These are phyloP conservation scores for Arabidopsis arenosa DNA, from an alignment of 345 rosid species.

Conservation along the genomic window DNA sequence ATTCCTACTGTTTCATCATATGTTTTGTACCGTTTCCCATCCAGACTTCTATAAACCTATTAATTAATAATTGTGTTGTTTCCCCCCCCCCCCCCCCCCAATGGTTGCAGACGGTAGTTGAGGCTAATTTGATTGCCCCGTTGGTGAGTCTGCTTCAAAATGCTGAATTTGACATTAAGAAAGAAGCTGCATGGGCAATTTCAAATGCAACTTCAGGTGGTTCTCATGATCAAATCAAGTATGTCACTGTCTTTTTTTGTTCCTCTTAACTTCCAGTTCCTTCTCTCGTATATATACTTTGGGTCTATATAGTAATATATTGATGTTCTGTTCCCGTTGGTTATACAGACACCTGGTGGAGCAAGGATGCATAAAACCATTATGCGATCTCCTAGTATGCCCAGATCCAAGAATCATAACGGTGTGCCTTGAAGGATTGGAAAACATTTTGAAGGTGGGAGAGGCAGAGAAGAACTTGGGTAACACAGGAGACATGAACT, in stretches of 20 bases:
- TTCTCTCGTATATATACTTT: not conserved
- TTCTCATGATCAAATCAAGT: conserved; percentile 86
- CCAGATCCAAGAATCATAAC: conserved; percentile 86
- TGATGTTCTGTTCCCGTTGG: not conserved
- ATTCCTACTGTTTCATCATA: conserved; percentile 18
- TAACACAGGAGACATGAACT: conserved; percentile 58
- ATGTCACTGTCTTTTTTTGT: conserved; percentile 21
- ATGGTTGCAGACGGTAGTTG: conserved; percentile 63
- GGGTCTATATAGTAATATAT: not conserved
- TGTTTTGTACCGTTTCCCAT: not conserved
- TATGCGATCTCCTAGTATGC: conserved; percentile 82
- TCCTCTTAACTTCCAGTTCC: conserved; percentile 2
- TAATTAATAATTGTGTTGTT: not conserved
- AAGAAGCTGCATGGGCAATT: conserved; percentile 96
- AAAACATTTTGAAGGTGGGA: conserved; percentile 80
- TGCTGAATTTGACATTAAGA: conserved; percentile 91
- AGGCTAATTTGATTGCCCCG: conserved; percentile 72
- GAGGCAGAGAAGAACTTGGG: conserved; percentile 75
- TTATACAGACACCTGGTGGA: conserved; percentile 57
- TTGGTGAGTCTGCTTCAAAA: conserved; percentile 70
- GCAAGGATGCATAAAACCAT: conserved; percentile 82
- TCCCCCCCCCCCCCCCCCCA: too few relatives aligned
- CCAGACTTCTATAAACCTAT: not conserved
- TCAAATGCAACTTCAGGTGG: conserved; percentile 98
- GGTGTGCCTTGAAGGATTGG: conserved; percentile 62